Evolutionary conservation across 129 eudicot genomes (phyloP).

Genomic region (Smallanthus sonchifolius): DNA sequence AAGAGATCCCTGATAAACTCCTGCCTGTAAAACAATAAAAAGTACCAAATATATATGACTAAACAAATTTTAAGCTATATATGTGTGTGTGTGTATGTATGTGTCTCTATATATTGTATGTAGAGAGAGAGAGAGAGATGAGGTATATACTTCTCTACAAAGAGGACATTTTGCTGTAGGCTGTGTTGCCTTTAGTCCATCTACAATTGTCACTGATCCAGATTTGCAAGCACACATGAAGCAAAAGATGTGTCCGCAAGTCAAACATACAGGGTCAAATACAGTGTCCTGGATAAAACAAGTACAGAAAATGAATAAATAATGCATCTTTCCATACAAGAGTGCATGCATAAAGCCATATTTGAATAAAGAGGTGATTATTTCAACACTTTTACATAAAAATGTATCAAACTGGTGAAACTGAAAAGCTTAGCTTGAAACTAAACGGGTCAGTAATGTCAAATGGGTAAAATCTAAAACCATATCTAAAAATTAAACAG

Average conservation of each 20-base stretch:
- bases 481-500: no score
- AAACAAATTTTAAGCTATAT: not conserved
- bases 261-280: conserved; percentile 85
- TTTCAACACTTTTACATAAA: not conserved
- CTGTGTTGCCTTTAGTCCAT: conserved; percentile 72
- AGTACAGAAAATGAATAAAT: not conserved
- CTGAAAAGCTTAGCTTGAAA: not conserved
- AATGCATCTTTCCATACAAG: not conserved
- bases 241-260: conserved; percentile 93
- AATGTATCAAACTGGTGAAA: not conserved
- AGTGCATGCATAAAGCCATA: not conserved
- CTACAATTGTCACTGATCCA: conserved; percentile 85
- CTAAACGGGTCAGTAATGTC: not conserved
- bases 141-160: conserved; percentile 70
- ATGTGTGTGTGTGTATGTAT: not conserved
- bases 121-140: not conserved
- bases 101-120: no score
- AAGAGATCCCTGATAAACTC: conserved; percentile 74
- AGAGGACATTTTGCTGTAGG: conserved; percentile 78
- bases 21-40: conserved; percentile 45
- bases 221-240: conserved; percentile 91
- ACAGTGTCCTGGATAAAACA: conserved; percentile 66
- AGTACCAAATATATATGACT: not conserved
- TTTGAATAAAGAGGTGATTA: not conserved
- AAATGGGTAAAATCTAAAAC: not conserved